phyloP scores from a whole-genome alignment of 176 grass and related monocot species.

The Paspalum notatum region DNA sequence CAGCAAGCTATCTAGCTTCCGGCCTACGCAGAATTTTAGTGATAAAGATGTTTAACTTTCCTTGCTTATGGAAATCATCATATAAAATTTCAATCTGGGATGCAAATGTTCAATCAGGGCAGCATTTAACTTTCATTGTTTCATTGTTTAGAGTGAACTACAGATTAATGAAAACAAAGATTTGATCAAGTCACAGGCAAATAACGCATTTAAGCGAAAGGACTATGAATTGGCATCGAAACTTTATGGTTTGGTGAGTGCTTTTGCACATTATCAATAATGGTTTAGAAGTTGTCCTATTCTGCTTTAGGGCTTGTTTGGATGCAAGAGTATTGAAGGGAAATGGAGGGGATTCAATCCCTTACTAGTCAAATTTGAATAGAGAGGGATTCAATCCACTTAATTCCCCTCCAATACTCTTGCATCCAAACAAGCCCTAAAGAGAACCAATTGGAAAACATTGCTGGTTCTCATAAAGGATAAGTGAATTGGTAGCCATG shows the following conservation, averaged over 20 bases:
- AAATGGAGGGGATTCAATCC: too few species aligned
- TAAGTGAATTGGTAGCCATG: not conserved
- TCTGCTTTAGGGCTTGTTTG: not conserved
- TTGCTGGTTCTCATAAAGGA: not conserved
- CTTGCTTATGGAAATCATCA: not conserved
- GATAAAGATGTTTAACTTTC: not conserved
- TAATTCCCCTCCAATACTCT: too few species aligned
- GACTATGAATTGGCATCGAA: slow-evolving; percentile 26
- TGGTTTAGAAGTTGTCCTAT: not conserved
- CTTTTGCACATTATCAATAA: slow-evolving; percentile 9
- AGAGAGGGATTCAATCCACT: too few species aligned
- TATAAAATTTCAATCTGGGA: slow-evolving; percentile 2
- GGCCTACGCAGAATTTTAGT: not conserved
- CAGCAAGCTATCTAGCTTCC: not conserved
- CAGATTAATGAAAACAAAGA: not conserved
- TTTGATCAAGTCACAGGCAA: slow-evolving; percentile 21
- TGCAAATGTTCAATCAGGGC: slow-evolving; percentile 6
- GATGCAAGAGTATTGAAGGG: too few species aligned
- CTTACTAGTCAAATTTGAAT: too few species aligned
- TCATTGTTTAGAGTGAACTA: slow-evolving; percentile 15
- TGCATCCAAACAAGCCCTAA: not conserved
- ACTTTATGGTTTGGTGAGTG: slow-evolving; percentile 14
- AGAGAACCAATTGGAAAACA: not conserved
- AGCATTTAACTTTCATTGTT: not conserved
- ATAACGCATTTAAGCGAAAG: slow-evolving; percentile 19